Evolutionary conservation across 495 filamentous ascomycete genomes (phyloP).

Genomic region (Neurospora sublineolata): DNA sequence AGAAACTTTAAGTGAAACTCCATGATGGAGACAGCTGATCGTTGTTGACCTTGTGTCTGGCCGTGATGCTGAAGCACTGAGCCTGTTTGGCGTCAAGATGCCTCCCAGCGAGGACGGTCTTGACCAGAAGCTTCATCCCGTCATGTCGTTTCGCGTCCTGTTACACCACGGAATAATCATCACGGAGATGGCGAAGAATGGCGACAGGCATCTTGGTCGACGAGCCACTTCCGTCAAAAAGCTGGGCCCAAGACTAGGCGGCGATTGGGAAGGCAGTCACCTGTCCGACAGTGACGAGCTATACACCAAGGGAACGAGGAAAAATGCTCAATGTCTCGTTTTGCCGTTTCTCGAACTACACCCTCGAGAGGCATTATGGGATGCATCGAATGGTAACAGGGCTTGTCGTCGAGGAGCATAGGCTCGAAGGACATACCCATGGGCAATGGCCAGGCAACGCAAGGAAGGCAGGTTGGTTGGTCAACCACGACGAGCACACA

Average conservation of each 20-base stretch:
- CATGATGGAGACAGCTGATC: background rate
- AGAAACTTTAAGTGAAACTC: background rate
- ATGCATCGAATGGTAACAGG: background rate
- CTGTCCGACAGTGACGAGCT: background rate
- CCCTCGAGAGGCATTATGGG: background rate
- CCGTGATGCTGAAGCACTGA: background rate
- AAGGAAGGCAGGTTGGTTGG: background rate
- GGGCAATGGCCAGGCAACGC: no score
- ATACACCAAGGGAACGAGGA: background rate
- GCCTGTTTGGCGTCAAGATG: background rate
- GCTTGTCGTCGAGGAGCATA: background rate
- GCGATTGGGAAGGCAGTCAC: background rate
- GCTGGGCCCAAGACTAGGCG: background rate
- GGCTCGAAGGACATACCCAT: no score
- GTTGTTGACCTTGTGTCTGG: background rate
- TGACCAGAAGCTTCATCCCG: background rate
- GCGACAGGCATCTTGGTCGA: background rate
- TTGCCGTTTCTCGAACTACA: background rate
- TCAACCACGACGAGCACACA: background rate
- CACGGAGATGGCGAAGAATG: background rate
- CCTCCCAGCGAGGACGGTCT: background rate
- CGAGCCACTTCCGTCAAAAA: background rate
- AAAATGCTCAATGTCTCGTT: background rate
- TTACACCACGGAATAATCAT: background rate
- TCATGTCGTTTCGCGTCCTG: background rate